Evolutionary conservation across 1,284 basidiomycete genomes (phyloP).

Genomic region (Puccinia triticina): DNA sequence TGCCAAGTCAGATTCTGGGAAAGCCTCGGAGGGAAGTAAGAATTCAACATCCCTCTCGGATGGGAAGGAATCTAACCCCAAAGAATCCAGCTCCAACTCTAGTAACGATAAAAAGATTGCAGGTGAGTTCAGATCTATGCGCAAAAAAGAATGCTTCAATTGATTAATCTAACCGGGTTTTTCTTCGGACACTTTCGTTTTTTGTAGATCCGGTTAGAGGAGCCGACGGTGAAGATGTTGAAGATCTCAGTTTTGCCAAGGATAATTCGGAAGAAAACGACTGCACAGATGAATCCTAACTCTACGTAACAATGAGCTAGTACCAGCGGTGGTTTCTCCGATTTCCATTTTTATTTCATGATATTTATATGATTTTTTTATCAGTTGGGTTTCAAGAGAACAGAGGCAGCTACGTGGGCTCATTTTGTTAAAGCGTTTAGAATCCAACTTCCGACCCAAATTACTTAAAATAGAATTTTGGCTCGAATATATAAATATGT

Average conservation of each 20-base stretch:
- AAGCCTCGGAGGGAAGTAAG: not conserved
- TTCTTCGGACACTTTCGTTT: not conserved
- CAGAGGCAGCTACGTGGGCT: not conserved
- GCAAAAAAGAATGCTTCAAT: not conserved
- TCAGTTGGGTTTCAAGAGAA: not conserved
- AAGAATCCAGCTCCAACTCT: slow-evolving; percentile 3
- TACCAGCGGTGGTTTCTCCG: not conserved
- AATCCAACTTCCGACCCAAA: not conserved
- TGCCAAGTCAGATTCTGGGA: slow-evolving; percentile 19
- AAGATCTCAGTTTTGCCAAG: slow-evolving; percentile 24
- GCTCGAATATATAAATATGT: too few species aligned
- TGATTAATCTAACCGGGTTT: not conserved
- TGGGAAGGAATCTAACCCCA: slow-evolving; percentile 9
- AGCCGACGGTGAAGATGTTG: slow-evolving; percentile 24
- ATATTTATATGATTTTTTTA: not conserved
- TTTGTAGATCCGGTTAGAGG: not conserved
- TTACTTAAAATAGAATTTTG: not conserved
- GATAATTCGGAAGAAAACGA: slow-evolving; percentile 14
- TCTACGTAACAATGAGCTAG: not conserved
- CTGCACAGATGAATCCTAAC: slow-evolving; percentile 23
- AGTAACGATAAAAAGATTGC: not conserved
- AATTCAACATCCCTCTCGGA: slow-evolving; percentile 23
- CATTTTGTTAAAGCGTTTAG: not conserved
- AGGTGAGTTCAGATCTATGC: slow-evolving; percentile 9
- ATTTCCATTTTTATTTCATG: slow-evolving; percentile 8